Evolutionary conservation across 148 eudicot species (phyloP), one percentile per base, ranked within the genome.

Genomic region (Camellia japonica): DNA sequence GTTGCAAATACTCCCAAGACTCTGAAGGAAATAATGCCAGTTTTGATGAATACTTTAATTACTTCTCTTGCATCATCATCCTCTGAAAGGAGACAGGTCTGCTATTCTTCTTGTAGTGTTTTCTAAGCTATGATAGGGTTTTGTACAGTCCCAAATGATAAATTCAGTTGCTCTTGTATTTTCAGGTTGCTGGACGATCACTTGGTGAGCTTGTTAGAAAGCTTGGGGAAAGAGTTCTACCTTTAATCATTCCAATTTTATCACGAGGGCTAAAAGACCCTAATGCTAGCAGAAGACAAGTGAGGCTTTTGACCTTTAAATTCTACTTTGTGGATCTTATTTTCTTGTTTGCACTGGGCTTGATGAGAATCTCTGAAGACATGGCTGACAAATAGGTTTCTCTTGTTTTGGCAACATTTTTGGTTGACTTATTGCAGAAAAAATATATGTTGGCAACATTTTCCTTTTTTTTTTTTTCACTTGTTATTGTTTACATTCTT

Each of bases 211-310:
- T 96, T 82, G 99, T 96, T 73, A 84, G 95, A 85, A 96, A 96
- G 90, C 97, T 96, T 75, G 99, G 99, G 79, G 99, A 96, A 68
- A 96, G 99, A 89, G 99, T 96, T 75, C 94, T 96, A 84, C 93
- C 99, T 69, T 68, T 92, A 86, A 91, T 96, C 75, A 92, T 96
- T 60, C 99, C 99, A 15, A 96, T 96, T 76, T 80, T 96, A 80
- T 92, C 99, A 14, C 74, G 78, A 84, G 99, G 99, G 65, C 87
- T 93, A 44, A 91, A 86, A 65, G 98, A 96, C 82, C 89, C 97
- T 54, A 84, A 88, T 80, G 82, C 93, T 11, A 79, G 95, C 79
- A 90, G 97, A 89, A 91, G 99, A 96, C 99, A 96, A 73, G 99
- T 93, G 86, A 79, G 95, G 61, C 66, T 62, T 74, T 72, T 77